A percentile compares a stretch with the other conserved stretches of the same genome.
Conservation (phyloP, 306 rosid species). For the Arachis hypogaea region DNA sequence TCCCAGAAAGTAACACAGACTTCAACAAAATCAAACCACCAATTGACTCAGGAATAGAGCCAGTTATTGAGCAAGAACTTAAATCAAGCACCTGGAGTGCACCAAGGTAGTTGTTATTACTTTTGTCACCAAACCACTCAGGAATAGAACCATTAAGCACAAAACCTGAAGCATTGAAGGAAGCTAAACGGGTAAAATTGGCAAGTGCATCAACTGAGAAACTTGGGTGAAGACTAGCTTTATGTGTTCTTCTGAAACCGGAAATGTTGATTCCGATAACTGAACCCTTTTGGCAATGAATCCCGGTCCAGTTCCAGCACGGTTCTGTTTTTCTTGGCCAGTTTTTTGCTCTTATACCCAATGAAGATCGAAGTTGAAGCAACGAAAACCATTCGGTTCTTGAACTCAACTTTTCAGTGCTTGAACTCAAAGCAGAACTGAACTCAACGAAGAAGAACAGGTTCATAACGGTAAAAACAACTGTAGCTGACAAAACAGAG, state of each 20-base stretch:
- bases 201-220: slow-evolving; percentile 70
- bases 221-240: slow-evolving; percentile 44
- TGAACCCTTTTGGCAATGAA: slow-evolving; percentile 56
- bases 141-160: slow-evolving; percentile 82
- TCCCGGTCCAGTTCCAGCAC: slow-evolving; percentile 72
- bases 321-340: slow-evolving; percentile 82
- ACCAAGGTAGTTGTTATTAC: slow-evolving; percentile 24
- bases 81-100: slow-evolving; percentile 69
- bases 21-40: slow-evolving; percentile 57
- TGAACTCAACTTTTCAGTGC: slow-evolving; percentile 39
- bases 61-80: slow-evolving; percentile 64
- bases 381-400: slow-evolving; percentile 62
- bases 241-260: slow-evolving; percentile 62
- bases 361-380: slow-evolving; percentile 70
- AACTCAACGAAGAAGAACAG: slow-evolving; percentile 49
- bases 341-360: slow-evolving; percentile 69
- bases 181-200: slow-evolving; percentile 58
- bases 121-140: slow-evolving; percentile 69
- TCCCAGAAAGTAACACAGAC: slow-evolving; percentile 58
- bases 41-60: slow-evolving; percentile 66
- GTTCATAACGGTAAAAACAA: slow-evolving; percentile 16
- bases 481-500: background rate
- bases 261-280: slow-evolving; percentile 61
- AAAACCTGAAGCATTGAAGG: slow-evolving; percentile 88
- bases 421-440: slow-evolving; percentile 25